Base-by-base conservation (phyloP, 495 filamentous ascomycete species). In the Glarea lozoyensis region DNA sequence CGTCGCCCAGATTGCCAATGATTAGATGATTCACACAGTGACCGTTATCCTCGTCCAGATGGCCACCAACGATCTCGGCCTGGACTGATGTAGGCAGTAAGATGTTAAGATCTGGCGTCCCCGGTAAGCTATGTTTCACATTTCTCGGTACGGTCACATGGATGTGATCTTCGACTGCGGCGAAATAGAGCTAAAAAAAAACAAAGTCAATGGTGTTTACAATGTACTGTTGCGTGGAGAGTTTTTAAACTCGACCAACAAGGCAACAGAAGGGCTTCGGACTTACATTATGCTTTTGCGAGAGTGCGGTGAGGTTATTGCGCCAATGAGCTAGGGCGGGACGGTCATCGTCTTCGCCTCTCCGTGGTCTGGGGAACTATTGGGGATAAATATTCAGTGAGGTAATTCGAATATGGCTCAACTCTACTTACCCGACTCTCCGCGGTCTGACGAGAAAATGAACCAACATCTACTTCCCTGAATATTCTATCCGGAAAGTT, bases 11-110 rank as follows among this genome's bases (percentile, higher is more conserved):
- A 37, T 84, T 76, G 30, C 88, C 85, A 15, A 94, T 69, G 24
- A 86, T 70, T 2, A 98, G 62, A 42, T 81, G 73, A 53, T 93
- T 96, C 42, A 94, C 76, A 15, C 73, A 48, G 70, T 96, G 89
- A 0, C 80, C 78, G 12, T 68, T 59, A 0, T 31, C 24, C 0
- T 39, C 55, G 46, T 84, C 73, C 13, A 92, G 66, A 38, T 70
- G 72, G 0, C 81, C 85, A 5, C 44, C 45, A 0, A 76, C 57
- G 10, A 46, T 33, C 1, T 64, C 53, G 3, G 46, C 59, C 22
- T 49, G 40, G 1, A 63, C 54, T 20, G 76, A 77, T 41, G 66
- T 62, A 0, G 69, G 70, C 0, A 86, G 84, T 12, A 65, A 66
- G 12, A 98, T 66, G 12, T 83, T 76, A 43, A 89, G 65, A 37